phyloP scores from a whole-genome alignment of 2,329 filamentous ascomycete species.

The Penicillium verrucosum region DNA sequence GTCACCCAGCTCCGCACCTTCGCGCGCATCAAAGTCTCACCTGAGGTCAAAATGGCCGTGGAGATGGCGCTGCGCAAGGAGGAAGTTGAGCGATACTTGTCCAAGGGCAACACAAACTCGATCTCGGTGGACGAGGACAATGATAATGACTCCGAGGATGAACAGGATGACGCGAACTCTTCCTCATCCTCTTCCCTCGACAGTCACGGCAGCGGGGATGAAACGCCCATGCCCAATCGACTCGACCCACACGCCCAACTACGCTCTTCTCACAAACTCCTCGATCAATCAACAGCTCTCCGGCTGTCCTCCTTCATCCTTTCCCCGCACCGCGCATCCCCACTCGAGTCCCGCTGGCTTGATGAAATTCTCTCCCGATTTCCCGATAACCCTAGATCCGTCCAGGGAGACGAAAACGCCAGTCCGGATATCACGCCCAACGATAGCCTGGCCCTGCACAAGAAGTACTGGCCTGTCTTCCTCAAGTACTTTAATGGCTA shows the following conservation, averaged over 20 bases:
- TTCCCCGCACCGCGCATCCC: conserved; percentile 73
- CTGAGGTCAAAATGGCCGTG: conserved; percentile 78
- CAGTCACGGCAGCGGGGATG: conserved; percentile 39
- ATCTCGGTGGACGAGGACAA: conserved; percentile 15
- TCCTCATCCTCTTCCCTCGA: conserved; percentile 40
- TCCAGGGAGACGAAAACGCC: conserved; percentile 6
- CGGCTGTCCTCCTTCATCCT: conserved; percentile 65
- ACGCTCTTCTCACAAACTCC: conserved; percentile 32
- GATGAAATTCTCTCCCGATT: conserved; percentile 46
- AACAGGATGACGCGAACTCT: conserved; percentile 30
- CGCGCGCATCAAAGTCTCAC: conserved; percentile 79
- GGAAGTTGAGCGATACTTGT: conserved; percentile 49
- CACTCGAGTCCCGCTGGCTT: conserved; percentile 71
- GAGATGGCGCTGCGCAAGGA: conserved; percentile 68
- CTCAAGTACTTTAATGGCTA: conserved; percentile 85
- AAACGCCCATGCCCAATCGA: conserved; percentile 36
- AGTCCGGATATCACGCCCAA: conserved; percentile 19
- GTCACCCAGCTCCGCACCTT: conserved; percentile 91
- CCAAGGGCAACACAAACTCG: conserved; percentile 30
- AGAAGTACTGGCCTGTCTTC: conserved; percentile 68
- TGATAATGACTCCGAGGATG: conserved; percentile 12
- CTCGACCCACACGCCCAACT: conserved; percentile 26
- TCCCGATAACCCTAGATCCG: conserved; percentile 23
- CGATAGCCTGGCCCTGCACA: conserved; percentile 40
- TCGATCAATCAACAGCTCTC: conserved; percentile 33